Percentiles rank a stretch among this genome's conserved stretches.
Evolutionary conservation across 768 basidiomycete genomes (phyloP).

Genomic region (Suillus subaureus): DNA sequence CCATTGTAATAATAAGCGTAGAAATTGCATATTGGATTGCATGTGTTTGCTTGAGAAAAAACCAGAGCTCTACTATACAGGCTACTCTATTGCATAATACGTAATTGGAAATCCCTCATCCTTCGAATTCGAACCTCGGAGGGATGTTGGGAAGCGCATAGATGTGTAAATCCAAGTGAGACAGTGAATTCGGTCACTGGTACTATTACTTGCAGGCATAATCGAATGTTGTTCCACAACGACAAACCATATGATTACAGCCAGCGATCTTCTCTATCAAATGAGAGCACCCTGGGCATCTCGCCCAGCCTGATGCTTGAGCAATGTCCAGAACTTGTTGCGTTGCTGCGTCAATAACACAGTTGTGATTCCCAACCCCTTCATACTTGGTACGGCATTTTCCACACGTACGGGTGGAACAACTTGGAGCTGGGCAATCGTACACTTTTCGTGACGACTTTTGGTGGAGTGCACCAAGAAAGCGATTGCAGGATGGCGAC

Average conservation of each 20-base stretch:
- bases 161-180: not conserved
- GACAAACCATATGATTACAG: constrained; percentile 9
- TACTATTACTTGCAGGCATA: constrained; percentile 4
- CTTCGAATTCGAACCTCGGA: not conserved
- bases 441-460: constrained; percentile 23
- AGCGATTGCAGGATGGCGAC: constrained; percentile 25
- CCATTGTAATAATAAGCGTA: not conserved
- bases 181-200: not conserved
- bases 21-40: not conserved
- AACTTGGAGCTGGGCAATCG: constrained; percentile 10
- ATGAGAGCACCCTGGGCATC: constrained; percentile 8
- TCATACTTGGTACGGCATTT: constrained; percentile 11
- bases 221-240: constrained; percentile 8
- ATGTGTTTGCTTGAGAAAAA: not conserved
- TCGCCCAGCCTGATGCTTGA: constrained; percentile 6
- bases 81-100: not conserved
- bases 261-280: constrained; percentile 8
- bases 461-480: constrained; percentile 25
- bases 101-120: not conserved
- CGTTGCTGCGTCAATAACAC: constrained; percentile 5
- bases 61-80: not conserved
- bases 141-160: not conserved
- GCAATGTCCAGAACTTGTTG: constrained; percentile 6
- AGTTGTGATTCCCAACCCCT: constrained; percentile 6
- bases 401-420: constrained; percentile 12